Percentiles rank a stretch among this genome's conserved stretches.
Conservation (phyloP, 2,329 filamentous ascomycete genomes). For the Xenoacremonium recifei region DNA sequence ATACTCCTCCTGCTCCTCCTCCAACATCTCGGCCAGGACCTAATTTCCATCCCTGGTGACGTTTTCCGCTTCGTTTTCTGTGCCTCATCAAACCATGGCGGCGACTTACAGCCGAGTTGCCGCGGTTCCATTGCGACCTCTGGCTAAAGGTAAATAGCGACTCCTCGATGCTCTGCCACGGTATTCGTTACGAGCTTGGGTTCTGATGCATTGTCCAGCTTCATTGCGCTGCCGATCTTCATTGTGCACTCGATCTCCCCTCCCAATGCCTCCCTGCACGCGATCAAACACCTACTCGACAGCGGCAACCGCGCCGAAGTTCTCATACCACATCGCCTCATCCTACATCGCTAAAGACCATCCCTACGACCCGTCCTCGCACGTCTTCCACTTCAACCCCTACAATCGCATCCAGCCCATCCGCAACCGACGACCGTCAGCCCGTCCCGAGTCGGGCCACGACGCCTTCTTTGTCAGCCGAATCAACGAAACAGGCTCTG, state of each 20-base stretch:
- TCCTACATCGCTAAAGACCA: constrained; percentile 74
- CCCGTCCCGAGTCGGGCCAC: constrained; percentile 77
- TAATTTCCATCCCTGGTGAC: neutral
- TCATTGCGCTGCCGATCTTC: constrained; percentile 10
- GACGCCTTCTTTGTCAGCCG: constrained; percentile 93
- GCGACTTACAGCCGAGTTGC: constrained; percentile 19
- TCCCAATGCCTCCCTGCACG: constrained; percentile 16
- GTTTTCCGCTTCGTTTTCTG: neutral
- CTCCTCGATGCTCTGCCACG: no score
- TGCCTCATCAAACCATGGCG: constrained; percentile 16
- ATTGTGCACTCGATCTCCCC: constrained; percentile 7
- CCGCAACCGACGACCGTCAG: constrained; percentile 30
- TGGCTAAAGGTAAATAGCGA: constrained; percentile 23
- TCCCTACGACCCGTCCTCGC: constrained; percentile 64
- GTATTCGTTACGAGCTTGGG: no score
- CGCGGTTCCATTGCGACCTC: constrained; percentile 19
- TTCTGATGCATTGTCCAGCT: no score
- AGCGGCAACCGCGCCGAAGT: constrained; percentile 31
- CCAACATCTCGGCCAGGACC: constrained; percentile 1
- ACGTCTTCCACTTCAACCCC: constrained; percentile 72
- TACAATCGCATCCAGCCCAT: constrained; percentile 57
- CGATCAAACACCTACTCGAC: constrained; percentile 23
- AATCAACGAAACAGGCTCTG: constrained; percentile 67
- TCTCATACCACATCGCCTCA: constrained; percentile 70
- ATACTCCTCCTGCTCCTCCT: neutral